phyloP scores from a whole-genome alignment of 768 basidiomycete species.

The Amanita subjunquillea region DNA sequence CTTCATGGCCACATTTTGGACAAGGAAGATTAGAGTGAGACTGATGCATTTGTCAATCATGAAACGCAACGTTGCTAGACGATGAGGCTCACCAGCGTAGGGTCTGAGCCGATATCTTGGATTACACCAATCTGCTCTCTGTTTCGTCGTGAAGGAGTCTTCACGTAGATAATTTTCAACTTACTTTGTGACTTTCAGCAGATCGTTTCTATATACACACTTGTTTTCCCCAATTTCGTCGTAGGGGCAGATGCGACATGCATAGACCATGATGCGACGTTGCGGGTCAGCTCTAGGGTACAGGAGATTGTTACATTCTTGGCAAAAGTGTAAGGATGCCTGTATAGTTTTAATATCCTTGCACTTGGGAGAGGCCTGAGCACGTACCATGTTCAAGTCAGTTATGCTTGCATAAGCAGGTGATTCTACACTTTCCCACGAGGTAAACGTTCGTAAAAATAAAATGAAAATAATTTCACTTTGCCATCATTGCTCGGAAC shows the following conservation, averaged over 20 bases:
- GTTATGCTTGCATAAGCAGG: neutral
- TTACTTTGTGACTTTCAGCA: conserved; percentile 89
- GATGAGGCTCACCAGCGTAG: conserved; percentile 58
- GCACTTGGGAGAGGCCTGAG: neutral
- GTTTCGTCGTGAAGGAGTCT: conserved; percentile 5
- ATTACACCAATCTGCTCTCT: conserved; percentile 95
- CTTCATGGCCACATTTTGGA: conserved; percentile 72
- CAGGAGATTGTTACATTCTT: conserved; percentile 90
- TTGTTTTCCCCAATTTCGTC: conserved; percentile 80
- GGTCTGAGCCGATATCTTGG: conserved; percentile 77
- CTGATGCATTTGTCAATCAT: conserved; percentile 22
- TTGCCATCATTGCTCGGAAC: too few relatives aligned
- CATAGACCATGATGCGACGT: conserved; percentile 80
- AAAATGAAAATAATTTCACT: too few relatives aligned
- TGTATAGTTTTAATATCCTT: conserved; percentile 15
- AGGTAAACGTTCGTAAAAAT: neutral
- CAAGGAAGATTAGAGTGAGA: conserved; percentile 80
- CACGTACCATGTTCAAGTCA: neutral
- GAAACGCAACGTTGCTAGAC: neutral
- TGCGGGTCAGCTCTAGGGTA: conserved; percentile 88
- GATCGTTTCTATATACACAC: conserved; percentile 89
- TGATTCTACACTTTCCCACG: neutral
- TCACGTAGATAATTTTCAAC: conserved; percentile 9
- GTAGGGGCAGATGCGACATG: conserved; percentile 83
- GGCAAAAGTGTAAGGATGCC: conserved; percentile 86